A percentile compares a stretch with the other conserved stretches of the same genome.
These are phyloP conservation scores for Trichophyton simii DNA, from an alignment of 2,329 filamentous ascomycete species.

Conservation along the genomic window DNA sequence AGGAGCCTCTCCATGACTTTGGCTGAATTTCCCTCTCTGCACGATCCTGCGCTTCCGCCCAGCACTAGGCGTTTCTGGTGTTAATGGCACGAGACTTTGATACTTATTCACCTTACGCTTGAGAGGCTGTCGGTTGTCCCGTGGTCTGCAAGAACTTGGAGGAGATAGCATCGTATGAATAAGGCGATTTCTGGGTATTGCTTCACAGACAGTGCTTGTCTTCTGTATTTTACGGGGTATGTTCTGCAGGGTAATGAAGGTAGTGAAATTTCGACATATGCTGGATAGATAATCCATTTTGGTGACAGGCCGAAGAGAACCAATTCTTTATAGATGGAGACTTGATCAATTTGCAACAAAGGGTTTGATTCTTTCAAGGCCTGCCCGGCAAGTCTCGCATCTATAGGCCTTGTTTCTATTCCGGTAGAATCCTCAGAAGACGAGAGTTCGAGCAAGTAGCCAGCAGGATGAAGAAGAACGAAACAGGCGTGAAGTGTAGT, in stretches of 20 bases:
- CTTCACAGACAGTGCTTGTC: background rate
- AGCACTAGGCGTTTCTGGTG: background rate
- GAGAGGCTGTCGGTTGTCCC: background rate
- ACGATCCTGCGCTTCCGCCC: background rate
- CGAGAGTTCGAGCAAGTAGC: background rate
- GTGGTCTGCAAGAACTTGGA: background rate
- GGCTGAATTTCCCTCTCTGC: background rate
- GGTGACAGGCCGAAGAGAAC: background rate
- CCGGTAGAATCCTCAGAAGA: background rate
- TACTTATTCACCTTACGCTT: background rate
- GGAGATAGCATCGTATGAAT: background rate
- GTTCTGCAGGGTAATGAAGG: background rate
- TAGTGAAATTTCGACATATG: conserved; percentile 1
- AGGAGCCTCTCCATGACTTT: background rate
- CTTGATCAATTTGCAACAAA: background rate
- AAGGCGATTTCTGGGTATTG: background rate
- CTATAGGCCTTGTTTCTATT: background rate
- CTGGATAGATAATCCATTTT: background rate
- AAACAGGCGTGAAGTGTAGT: background rate
- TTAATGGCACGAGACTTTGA: background rate
- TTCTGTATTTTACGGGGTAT: background rate
- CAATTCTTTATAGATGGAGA: background rate
- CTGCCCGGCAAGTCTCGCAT: background rate
- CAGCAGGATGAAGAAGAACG: background rate
- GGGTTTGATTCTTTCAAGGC: background rate